A percentile compares a stretch with the other conserved stretches of the same genome.
These are phyloP conservation scores for Chrysochromulina parva DNA, from an alignment of 78 protist genomes.

Conservation along the genomic window DNA sequence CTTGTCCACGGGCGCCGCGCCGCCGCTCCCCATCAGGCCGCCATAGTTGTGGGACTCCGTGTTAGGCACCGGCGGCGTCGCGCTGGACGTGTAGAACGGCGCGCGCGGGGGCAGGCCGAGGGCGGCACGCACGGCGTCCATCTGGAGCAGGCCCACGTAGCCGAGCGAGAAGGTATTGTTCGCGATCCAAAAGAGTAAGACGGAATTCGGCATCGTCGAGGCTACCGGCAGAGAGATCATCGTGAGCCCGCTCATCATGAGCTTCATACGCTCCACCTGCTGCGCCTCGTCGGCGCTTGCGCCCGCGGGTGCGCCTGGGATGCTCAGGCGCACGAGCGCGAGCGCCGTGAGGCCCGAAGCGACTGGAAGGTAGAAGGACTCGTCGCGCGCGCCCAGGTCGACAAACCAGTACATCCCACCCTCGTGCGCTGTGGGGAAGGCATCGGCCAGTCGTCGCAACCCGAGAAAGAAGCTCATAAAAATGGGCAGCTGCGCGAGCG, in stretches of 20 bases:
- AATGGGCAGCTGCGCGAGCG: slow-evolving; percentile 12
- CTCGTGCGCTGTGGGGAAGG: neutral
- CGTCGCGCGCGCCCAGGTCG: slow-evolving; percentile 18
- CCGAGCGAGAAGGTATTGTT: neutral
- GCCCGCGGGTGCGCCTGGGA: neutral
- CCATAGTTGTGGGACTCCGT: too few relatives aligned
- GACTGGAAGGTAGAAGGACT: neutral
- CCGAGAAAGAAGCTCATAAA: slow-evolving; percentile 13
- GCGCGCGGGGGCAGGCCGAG: too few relatives aligned
- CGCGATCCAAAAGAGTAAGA: neutral
- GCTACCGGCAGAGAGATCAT: neutral
- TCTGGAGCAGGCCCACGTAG: neutral
- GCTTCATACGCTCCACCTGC: neutral
- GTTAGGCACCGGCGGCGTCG: too few relatives aligned
- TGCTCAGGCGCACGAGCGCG: neutral
- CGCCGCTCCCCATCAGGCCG: too few relatives aligned
- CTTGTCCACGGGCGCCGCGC: too few relatives aligned
- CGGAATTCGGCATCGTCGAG: neutral
- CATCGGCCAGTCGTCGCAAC: slow-evolving; percentile 28
- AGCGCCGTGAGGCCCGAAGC: neutral
- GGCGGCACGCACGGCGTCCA: too few relatives aligned
- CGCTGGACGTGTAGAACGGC: too few relatives aligned
- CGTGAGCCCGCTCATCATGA: neutral
- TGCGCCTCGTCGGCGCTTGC: neutral
- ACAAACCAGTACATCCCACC: slow-evolving; percentile 23